Conservation (phyloP, 2,329 filamentous ascomycete genomes). For the Aspergillus glaucus region DNA sequence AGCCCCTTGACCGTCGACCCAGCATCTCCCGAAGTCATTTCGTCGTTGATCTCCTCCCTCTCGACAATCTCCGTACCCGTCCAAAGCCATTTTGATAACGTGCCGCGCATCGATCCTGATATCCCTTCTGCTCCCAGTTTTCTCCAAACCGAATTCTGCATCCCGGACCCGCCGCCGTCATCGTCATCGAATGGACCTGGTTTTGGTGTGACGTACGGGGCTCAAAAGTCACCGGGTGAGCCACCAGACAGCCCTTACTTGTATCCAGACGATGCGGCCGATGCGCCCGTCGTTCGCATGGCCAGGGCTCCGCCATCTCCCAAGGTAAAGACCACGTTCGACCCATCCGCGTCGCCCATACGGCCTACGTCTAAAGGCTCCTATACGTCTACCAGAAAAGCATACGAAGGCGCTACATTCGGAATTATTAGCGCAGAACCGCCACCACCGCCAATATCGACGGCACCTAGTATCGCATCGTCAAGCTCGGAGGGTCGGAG, state of each 20-base stretch:
- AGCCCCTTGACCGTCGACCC: constrained; percentile 31
- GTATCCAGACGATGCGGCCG: constrained; percentile 52
- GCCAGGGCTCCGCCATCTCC: constrained; percentile 73
- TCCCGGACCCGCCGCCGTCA: constrained; percentile 16
- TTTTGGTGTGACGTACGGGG: constrained; percentile 69
- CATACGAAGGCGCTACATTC: constrained; percentile 30
- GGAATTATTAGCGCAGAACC: constrained; percentile 37
- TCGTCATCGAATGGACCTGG: constrained; percentile 26
- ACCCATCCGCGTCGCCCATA: constrained; percentile 18
- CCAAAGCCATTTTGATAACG: constrained; percentile 62
- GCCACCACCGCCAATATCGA: constrained; percentile 28
- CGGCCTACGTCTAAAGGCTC: constrained; percentile 34
- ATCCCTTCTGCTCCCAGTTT: constrained; percentile 28
- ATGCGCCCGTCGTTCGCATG: constrained; percentile 70
- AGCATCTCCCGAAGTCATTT: constrained; percentile 48
- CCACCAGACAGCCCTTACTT: constrained; percentile 44
- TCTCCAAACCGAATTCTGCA: constrained; percentile 20
- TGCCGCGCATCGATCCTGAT: constrained; percentile 39
- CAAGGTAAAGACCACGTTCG: constrained; percentile 56
- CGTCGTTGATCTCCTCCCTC: constrained; percentile 57
- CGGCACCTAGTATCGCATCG: constrained; percentile 34
- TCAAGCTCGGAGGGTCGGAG: constrained; percentile 33
- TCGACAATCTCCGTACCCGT: constrained; percentile 58
- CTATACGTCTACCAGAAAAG: constrained; percentile 26
- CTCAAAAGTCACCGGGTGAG: constrained; percentile 52